A percentile compares a stretch with the other conserved stretches of the same genome.
Evolutionary conservation across 345 rosid genomes (phyloP).

Genomic region (Orychophragmus violaceus): DNA sequence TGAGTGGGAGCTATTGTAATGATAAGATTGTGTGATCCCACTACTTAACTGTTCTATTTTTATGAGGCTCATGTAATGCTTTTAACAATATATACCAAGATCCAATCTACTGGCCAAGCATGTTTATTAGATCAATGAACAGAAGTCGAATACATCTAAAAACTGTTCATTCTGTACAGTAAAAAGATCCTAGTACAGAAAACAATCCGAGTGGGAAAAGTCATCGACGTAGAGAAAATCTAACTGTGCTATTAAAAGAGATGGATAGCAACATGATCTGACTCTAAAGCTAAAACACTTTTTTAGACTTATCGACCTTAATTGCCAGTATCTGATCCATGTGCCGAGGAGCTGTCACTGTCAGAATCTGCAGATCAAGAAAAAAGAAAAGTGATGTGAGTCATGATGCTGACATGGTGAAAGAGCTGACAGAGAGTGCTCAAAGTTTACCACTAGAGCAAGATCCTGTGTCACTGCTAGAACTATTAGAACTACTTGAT

Average conservation of each 20-base stretch:
- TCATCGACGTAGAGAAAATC: not conserved
- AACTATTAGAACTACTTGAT: conserved; percentile 33
- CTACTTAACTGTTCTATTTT: not conserved
- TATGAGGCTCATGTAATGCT: not conserved
- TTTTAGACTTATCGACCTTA: conserved; percentile 1
- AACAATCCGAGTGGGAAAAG: conserved; percentile 6
- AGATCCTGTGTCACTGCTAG: conserved; percentile 34
- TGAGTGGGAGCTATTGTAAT: conserved; percentile 64
- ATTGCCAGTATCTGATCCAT: conserved; percentile 20
- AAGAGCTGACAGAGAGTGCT: not conserved
- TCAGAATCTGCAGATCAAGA: conserved; percentile 22
- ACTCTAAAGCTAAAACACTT: conserved; percentile 20
- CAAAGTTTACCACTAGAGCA: conserved; percentile 28
- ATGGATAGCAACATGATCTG: not conserved
- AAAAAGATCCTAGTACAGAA: conserved; percentile 17
- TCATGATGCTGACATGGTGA: not conserved
- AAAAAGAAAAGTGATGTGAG: not conserved
- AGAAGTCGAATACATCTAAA: not conserved
- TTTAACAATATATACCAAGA: conserved; percentile 3
- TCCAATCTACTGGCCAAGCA: not conserved
- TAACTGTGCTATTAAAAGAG: conserved; percentile 7
- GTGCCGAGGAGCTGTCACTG: conserved; percentile 30
- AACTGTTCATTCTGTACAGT: conserved; percentile 24
- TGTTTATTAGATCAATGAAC: conserved; percentile 8
- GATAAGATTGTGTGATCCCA: not conserved